Conservation (phyloP, 768 basidiomycete species). For the Gyrodon lividus region DNA sequence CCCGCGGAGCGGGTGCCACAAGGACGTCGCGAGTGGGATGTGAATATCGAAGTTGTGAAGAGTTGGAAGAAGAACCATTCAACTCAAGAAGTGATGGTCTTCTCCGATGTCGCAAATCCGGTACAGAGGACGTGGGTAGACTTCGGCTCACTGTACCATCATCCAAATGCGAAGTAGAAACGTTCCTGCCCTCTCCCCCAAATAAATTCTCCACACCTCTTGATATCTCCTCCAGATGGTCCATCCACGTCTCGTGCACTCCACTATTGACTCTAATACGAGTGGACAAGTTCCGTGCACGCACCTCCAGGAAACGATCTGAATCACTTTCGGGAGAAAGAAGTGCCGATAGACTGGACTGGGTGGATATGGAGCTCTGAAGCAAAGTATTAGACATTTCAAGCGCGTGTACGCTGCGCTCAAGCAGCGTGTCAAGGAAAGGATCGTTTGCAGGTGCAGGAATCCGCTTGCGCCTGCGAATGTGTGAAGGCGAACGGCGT, state of each 20-base stretch:
- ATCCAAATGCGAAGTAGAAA: slow-evolving; percentile 4
- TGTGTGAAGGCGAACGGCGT: slow-evolving; percentile 25
- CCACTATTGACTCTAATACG: slow-evolving; percentile 47
- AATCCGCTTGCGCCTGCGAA: slow-evolving; percentile 29
- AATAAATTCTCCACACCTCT: slow-evolving; percentile 62
- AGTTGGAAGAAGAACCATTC: slow-evolving; percentile 24
- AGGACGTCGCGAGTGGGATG: slow-evolving; percentile 52
- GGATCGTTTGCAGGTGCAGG: slow-evolving; percentile 42
- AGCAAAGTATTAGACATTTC: slow-evolving; percentile 83
- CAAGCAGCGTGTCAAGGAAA: slow-evolving; percentile 74
- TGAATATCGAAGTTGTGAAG: slow-evolving; percentile 51
- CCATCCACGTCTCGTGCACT: slow-evolving; percentile 57
- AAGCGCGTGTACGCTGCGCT: slow-evolving; percentile 79
- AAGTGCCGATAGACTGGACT: slow-evolving; percentile 51
- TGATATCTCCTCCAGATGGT: slow-evolving; percentile 65
- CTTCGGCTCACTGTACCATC: slow-evolving; percentile 41
- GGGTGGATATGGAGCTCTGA: slow-evolving; percentile 72
- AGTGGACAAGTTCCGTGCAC: slow-evolving; percentile 52
- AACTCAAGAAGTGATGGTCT: slow-evolving; percentile 47
- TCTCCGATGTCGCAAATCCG: slow-evolving; percentile 35
- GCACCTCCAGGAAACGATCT: slow-evolving; percentile 46
- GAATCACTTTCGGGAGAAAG: slow-evolving; percentile 45
- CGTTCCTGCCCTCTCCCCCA: slow-evolving; percentile 23
- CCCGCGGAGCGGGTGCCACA: slow-evolving; percentile 68
- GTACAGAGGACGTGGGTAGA: slow-evolving; percentile 40